phyloP scores from a whole-genome alignment of 352 stramenopile species.

The Elongisporangium senticosum region DNA sequence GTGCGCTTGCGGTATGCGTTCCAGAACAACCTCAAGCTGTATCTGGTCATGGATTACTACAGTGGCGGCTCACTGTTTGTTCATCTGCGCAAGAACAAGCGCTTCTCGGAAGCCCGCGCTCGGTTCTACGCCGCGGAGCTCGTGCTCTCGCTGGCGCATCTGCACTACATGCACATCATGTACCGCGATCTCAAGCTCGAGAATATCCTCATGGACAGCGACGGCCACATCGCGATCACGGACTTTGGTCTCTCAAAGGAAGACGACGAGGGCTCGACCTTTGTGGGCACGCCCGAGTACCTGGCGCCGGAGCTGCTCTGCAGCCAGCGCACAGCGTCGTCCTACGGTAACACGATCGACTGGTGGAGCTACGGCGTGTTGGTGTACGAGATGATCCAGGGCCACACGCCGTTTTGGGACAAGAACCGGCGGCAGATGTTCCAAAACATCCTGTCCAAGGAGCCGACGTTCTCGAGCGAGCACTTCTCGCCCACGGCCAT shows the following conservation, averaged over 20 bases:
- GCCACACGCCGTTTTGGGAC: constrained; percentile 80
- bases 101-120: constrained; percentile 57
- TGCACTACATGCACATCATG: constrained; percentile 87
- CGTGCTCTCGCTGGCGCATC: constrained; percentile 70
- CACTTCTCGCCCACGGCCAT: constrained; percentile 62
- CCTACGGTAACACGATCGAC: constrained; percentile 83
- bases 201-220: constrained; percentile 85
- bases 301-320: constrained; percentile 76
- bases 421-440: constrained; percentile 85
- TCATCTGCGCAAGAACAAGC: constrained; percentile 74
- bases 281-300: constrained; percentile 82
- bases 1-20: constrained; percentile 85
- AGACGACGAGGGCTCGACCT: constrained; percentile 78
- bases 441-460: constrained; percentile 77
- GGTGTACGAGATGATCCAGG: constrained; percentile 86
- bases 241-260: constrained; percentile 88
- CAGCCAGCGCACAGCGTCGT: constrained; percentile 62
- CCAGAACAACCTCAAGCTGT: constrained; percentile 86
- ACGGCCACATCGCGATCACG: constrained; percentile 80
- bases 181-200: constrained; percentile 88
- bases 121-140: constrained; percentile 87
- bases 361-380: constrained; percentile 87
- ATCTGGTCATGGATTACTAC: constrained; percentile 90
- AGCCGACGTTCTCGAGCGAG: constrained; percentile 50
- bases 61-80: constrained; percentile 80